Evolutionary conservation across 75 land plant species (phyloP).

Genomic region (Picea sitchensis): DNA sequence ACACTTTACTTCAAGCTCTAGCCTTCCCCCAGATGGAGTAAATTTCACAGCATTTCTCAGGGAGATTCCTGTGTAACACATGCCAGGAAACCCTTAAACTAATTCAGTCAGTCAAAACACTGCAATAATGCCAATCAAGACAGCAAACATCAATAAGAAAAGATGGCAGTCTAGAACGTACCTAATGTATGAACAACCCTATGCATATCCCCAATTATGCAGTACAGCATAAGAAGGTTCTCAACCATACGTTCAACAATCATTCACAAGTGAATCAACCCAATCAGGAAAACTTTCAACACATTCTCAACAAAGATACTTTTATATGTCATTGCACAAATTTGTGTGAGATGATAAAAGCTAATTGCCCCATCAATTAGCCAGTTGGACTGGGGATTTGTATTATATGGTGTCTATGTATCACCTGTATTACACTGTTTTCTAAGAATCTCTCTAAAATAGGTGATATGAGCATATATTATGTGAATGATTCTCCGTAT

Average conservation of each 20-base stretch:
- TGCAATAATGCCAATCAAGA: not conserved
- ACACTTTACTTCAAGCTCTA: conserved; percentile 29
- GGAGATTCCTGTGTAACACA: conserved; percentile 26
- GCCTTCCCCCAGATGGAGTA: conserved; percentile 34
- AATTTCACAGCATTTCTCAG: conserved; percentile 48
- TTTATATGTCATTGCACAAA: not conserved
- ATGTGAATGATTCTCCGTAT: no score
- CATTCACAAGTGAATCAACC: not conserved
- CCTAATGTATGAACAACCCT: conserved; percentile 40
- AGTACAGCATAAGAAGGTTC: conserved; percentile 19
- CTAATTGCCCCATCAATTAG: not conserved
- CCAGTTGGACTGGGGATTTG: not conserved
- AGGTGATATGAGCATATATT: not conserved
- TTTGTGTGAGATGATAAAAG: not conserved
- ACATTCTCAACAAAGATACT: not conserved
- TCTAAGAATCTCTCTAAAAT: not conserved
- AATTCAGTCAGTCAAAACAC: no score
- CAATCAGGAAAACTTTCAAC: not conserved
- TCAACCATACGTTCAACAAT: conserved; percentile 23
- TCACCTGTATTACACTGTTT: not conserved
- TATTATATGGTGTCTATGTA: not conserved
- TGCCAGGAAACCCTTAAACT: no score
- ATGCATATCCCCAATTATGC: conserved; percentile 38
- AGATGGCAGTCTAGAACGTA: not conserved
- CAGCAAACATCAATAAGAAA: not conserved